Evolutionary conservation across 2,329 filamentous ascomycete genomes (phyloP), one percentile per base, ranked within the genome.

Genomic region (Escovopsis weberi): DNA sequence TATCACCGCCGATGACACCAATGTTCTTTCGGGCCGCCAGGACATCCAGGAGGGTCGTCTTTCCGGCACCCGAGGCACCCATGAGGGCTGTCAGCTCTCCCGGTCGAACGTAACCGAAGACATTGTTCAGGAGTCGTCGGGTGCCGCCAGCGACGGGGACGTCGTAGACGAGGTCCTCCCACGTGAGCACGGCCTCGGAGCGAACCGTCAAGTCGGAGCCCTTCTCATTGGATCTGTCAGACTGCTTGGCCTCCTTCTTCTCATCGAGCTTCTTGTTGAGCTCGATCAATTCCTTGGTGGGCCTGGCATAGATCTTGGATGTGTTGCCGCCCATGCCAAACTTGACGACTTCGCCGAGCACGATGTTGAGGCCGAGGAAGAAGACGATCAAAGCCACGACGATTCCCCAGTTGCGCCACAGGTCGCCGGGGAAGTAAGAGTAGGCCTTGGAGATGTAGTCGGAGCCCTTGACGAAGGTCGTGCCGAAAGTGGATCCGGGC

Each of bases 371-470:
- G 10, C 74, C 60, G 4, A 94, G 67, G 63, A 94, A 94, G 46
- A 78, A 77, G 35, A 81, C 61, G 42, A 93, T 85, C 47, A 93
- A 73, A 2, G 70, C 78, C 10, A 87, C 57, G 46, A 93, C 78
- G 48, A 94, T 91, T 1, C 83, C 85, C 58, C 82, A 85, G 60
- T 91, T 87, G 36, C 85, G 72, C 86, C 86, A 93, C 1, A 91
- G 67, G 41, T 89, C 74, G 1, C 65, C 62, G 0, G 73, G 70
- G 11, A 66, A 58, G 62, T 88, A 93, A 0, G 72, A 70, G 58
- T 84, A 94, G 0, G 70, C 76, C 19, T 75, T 61, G 0, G 71
- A 67, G 46, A 94, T 74, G 56, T 94, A 94, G 12, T 69, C 72
- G 0, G 65, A 63, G 4, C 86, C 87, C 1, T 71, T 69, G 0